phyloP scores from a whole-genome alignment of 1,284 basidiomycete genomes.

The Xerocomus minutiporus region DNA sequence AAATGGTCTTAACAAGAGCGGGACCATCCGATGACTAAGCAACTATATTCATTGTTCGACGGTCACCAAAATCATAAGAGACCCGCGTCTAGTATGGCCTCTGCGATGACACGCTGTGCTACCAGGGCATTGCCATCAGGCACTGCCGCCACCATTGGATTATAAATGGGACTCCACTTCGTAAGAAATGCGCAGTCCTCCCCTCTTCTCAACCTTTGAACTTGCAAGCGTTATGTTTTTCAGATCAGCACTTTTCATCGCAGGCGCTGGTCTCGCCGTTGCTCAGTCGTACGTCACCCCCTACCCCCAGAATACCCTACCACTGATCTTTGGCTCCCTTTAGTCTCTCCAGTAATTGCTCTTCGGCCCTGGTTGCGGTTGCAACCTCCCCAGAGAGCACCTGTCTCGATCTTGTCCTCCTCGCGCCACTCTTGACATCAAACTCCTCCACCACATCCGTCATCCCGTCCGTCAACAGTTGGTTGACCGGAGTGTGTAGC shows the following conservation, averaged over 20 bases:
- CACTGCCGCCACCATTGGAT: neutral
- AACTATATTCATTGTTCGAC: neutral
- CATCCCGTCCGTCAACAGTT: conserved; percentile 48
- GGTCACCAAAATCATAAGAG: too few relatives aligned
- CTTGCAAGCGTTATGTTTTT: conserved; percentile 22
- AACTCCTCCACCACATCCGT: conserved; percentile 41
- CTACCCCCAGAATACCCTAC: neutral
- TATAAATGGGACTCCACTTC: conserved; percentile 14
- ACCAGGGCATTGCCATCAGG: neutral
- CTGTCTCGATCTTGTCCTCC: conserved; percentile 50
- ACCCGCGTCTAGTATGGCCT: too few relatives aligned
- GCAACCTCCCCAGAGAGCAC: conserved; percentile 42
- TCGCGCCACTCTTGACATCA: conserved; percentile 41
- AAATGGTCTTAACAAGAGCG: too few relatives aligned
- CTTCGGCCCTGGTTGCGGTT: conserved; percentile 37
- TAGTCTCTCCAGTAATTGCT: conserved; percentile 26
- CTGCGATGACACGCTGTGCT: neutral
- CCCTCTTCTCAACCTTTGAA: too few relatives aligned
- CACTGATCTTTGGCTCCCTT: conserved; percentile 9
- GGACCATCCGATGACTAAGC: neutral
- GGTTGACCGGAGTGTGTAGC: conserved; percentile 55
- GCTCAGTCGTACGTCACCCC: conserved; percentile 41
- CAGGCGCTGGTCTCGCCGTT: conserved; percentile 39
- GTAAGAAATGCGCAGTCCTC: conserved; percentile 12
- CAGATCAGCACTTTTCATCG: conserved; percentile 31